Base-by-base conservation (phyloP, 129 eudicot species). In the Lonicera japonica region DNA sequence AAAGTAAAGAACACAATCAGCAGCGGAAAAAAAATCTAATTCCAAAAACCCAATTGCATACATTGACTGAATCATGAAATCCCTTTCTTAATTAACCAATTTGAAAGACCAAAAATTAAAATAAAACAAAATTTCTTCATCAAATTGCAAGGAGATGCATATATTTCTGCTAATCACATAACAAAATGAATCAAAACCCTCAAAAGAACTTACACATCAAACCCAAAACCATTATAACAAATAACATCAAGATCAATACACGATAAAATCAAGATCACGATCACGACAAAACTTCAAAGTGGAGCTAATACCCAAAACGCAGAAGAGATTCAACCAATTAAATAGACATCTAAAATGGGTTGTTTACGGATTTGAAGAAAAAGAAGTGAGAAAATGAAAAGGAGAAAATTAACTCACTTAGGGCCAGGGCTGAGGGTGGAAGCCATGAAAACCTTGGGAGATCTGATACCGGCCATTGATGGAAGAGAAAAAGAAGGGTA, bases 371-470 rank as follows among this genome's bases (percentile, higher is more conserved):
- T 21, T 25, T 24, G 21, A 8, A 23, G 10, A 2, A 5, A 9
- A 11, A 8, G 23, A 24, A 59, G 12, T 60, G 29, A 54, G 10
- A 21, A 36, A 66, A 22, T 2, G 16, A 40, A 16, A 21, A 13
- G 61, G 62, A 61, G 25, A 36, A 5, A 70, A 69, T 61, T 17
- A 56, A 67, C 80, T 79, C 16, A 85, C 96, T 85, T 82, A 8
- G 90, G 52, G 39, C 77, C 63, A 21, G 94, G 76, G 29, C 79
- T 77, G 51, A 89, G 77, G 68, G 87, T 70, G 41, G 96, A 85
- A 66, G 96, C 90, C 94, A 85, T 85, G 74, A 76, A 19, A 61
- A 82, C 75, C 70, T 80, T 89, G 58, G 90, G 87, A 75, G 95
- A 82, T 77, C 96, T 85, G 85, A 70, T 61, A 54, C 67, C 66